Base-by-base conservation (phyloP, 352 stramenopile genomes). In the Pythium plurisporium region DNA sequence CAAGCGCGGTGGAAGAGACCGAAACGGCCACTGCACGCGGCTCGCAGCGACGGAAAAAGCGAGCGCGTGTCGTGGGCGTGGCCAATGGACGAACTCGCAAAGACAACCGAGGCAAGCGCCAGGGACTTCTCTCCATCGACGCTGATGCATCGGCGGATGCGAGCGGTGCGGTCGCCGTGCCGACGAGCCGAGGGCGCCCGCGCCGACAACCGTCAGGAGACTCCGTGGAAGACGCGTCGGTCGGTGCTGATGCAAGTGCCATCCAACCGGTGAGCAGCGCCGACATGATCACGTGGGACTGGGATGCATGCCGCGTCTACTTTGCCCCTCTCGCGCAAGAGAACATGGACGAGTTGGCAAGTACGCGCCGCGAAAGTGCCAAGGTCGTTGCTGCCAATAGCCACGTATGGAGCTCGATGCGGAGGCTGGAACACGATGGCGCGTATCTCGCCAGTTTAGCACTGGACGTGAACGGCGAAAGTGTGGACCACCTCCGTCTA, bases 301-400 rank as follows among this genome's bases (percentile, higher is more conserved):
- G 82, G 82, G 65, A 73, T n/a, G 66, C 77, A 56, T 73, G 72
- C 61, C 61, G 81, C 15, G 44, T 69, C 5, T 91, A 83, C 55
- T 93, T 85, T 49, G 72, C 74, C 2, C 68, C 75, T 20, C 27
- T 87, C 37, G 44, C 49, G 11, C 71, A 87, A n/a, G 52, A 58
- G 31, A 72, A 79, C 36, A 51, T 92, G 52, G 66, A 87, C 36
- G 80, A 87, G 17, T 37, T 92, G 29, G 52, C 68, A 43, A 65
- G 59, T 26, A 66, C 72, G 34, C 76, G 82, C 3, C 82, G 78
- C 38, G 72, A 76, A 47, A 77, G 70, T 36, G 82, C 80, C 17
- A 72, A 74, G 41, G 60, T 85, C 44, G 57, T 92, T 20, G 67
- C 74, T 30, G 70, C 73, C 10, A 85, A 88, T 51, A 27, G 36